A percentile compares a stretch with the other conserved stretches of the same genome.
Conservation (phyloP, 2,329 filamentous ascomycete genomes). For the Rhinocladiella similis region DNA sequence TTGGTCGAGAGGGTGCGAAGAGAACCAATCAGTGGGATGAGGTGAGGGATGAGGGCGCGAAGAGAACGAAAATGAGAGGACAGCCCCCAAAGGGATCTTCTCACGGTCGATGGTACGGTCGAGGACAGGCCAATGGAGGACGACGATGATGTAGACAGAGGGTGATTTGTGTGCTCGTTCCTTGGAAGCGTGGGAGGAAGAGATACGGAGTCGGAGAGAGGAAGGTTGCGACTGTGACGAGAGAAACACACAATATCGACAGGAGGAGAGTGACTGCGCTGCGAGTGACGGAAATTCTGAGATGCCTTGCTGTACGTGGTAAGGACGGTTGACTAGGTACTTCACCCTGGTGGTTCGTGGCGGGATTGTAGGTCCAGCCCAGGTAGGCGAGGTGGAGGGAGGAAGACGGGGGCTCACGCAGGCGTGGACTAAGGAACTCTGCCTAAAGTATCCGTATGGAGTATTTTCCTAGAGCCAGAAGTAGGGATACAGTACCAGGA, state of each 20-base stretch:
- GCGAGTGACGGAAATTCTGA: too few species aligned
- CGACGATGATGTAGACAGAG: neutral
- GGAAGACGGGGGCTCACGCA: too few species aligned
- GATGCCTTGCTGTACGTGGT: too few species aligned
- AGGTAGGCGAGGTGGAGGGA: too few species aligned
- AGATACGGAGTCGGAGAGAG: neutral
- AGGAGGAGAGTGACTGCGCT: too few species aligned
- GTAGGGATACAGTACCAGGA: too few species aligned
- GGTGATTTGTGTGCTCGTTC: neutral
- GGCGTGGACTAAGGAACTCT: too few species aligned
- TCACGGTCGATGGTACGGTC: constrained; percentile 15
- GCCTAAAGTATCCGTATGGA: too few species aligned
- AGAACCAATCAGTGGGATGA: constrained; percentile 21
- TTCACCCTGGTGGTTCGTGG: too few species aligned
- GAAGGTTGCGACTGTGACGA: neutral
- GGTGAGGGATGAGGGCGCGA: constrained; percentile 22
- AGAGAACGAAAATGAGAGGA: constrained; percentile 18
- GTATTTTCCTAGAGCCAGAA: too few species aligned
- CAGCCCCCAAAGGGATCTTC: constrained; percentile 9
- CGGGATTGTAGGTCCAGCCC: too few species aligned
- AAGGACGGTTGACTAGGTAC: too few species aligned
- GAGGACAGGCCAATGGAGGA: constrained; percentile 9
- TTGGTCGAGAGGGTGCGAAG: constrained; percentile 23
- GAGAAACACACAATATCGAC: neutral
- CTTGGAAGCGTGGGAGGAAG: neutral